Evolutionary conservation across 495 filamentous ascomycete genomes (phyloP), one percentile per base, ranked within the genome.

Genomic region (Aspergillus bertholletiae): DNA sequence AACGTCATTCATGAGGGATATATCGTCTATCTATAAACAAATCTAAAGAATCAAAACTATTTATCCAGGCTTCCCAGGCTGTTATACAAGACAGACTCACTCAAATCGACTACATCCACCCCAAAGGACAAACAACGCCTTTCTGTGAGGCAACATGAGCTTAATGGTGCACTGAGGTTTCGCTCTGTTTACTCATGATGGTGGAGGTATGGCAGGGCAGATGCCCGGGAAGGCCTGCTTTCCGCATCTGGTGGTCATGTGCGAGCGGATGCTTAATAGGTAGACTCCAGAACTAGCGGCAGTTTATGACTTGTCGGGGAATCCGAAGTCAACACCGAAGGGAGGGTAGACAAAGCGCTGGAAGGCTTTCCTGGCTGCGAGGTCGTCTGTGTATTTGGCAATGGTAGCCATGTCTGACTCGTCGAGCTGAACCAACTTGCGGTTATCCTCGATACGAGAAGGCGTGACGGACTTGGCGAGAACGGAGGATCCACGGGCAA

Each of bases 381-480:
- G 74, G 35, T 73, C 67, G 28, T 78, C 72, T 7, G 80, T 80
- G 68, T 84, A 85, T 54, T 80, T 78, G 44, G 79, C 71, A 37
- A 92, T 80, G 43, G 80, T 75, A 60, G 81, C 81, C 66, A 89
- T 63, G 45, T 92, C 89, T 17, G 79, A 74, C 4, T 72, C 74
- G 50, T 88, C 86, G 28, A 92, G 80, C 32, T 85, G 72, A 63
- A 89, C 76, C 54, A 90, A 70, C 48, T 87, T 78, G 65, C 80
- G 70, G 71, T 94, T 94, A 54, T 83, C 80, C 67, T 86, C 82
- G 69, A 92, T 92, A 45, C 88, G 80, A 48, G 82, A 78, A 11
- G 85, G 84, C 5, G 81, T 90, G 8, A 90, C 84, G 0, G 88
- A 92, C 73, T 94, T 94, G 61, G 88, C 82, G 23, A 94, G 79